Evolutionary conservation across 129 eudicot genomes (phyloP).

Genomic region (Flaveria trinervia): DNA sequence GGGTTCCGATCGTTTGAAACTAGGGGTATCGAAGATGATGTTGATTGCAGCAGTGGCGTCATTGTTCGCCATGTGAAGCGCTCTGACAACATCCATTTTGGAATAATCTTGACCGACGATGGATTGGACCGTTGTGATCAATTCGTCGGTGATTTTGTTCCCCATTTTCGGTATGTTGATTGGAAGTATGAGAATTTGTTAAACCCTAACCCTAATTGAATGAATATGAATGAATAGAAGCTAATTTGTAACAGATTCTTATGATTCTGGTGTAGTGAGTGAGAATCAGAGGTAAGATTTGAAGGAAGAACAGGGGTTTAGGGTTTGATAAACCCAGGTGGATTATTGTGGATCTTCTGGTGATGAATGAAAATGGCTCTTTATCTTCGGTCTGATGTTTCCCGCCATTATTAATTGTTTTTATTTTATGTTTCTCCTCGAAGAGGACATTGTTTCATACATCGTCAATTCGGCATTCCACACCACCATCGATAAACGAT

Average conservation of each 20-base stretch:
- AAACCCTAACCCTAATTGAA: conserved; percentile 44
- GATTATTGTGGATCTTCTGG: conserved; percentile 1
- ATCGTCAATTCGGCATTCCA: no score
- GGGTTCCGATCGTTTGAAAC: conserved; percentile 47
- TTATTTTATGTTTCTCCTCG: not conserved
- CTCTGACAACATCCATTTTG: conserved; percentile 89
- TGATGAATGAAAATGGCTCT: conserved; percentile 9
- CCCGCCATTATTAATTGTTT: conserved; percentile 32
- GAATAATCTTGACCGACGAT: conserved; percentile 71
- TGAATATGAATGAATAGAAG: not conserved
- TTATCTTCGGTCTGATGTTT: conserved; percentile 33
- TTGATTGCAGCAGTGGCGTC: conserved; percentile 90
- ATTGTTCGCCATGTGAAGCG: conserved; percentile 94
- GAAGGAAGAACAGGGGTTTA: conserved; percentile 25
- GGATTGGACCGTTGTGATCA: conserved; percentile 60
- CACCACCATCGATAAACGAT: no score
- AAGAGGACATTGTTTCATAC: no score
- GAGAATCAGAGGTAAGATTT: not conserved
- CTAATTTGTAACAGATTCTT: conserved; percentile 6
- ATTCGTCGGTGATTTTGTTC: conserved; percentile 66
- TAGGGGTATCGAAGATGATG: conserved; percentile 83
- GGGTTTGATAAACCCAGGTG: conserved; percentile 29
- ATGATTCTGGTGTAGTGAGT: not conserved
- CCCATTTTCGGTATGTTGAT: conserved; percentile 43
- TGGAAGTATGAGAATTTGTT: not conserved